phyloP scores from a whole-genome alignment of 2,329 filamentous ascomycete species.

The Lachnellula cervina region DNA sequence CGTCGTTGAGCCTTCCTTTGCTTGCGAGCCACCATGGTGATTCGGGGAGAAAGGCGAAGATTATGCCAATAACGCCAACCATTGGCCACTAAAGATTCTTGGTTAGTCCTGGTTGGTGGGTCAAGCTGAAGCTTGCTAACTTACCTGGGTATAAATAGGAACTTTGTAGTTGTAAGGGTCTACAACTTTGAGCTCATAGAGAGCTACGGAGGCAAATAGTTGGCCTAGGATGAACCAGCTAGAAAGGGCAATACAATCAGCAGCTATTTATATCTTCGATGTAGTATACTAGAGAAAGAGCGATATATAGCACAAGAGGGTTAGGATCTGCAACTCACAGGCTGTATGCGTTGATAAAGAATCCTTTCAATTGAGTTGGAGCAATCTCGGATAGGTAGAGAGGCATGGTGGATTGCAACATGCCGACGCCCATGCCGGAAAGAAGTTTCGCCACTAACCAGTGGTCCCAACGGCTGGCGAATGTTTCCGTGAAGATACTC shows the following conservation, averaged over 20 bases:
- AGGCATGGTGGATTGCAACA: conserved; percentile 21
- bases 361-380: conserved; percentile 18
- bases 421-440: conserved; percentile 19
- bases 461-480: conserved; percentile 14
- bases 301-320: too few relatives aligned
- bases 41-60: conserved; percentile 37
- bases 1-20: conserved; percentile 30
- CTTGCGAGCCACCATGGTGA: conserved; percentile 38
- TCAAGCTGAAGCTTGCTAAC: neutral
- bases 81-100: conserved; percentile 37
- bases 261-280: neutral
- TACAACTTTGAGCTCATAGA: conserved; percentile 32
- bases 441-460: conserved; percentile 22
- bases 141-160: conserved; percentile 39
- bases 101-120: neutral
- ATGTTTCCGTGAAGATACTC: conserved; percentile 18
- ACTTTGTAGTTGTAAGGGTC: conserved; percentile 35
- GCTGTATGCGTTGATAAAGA: conserved; percentile 15
- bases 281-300: conserved; percentile 9
- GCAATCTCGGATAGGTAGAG: conserved; percentile 20
- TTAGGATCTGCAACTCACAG: conserved; percentile 6
- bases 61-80: conserved; percentile 37
- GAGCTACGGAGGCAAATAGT: conserved; percentile 39
- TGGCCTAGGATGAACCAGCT: conserved; percentile 40
- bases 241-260: neutral